Percentiles rank a stretch among this genome's conserved stretches.
These are phyloP conservation scores for Pseudonitzschia pungens DNA, from an alignment of 108 stramenopile genomes.

Conservation along the genomic window DNA sequence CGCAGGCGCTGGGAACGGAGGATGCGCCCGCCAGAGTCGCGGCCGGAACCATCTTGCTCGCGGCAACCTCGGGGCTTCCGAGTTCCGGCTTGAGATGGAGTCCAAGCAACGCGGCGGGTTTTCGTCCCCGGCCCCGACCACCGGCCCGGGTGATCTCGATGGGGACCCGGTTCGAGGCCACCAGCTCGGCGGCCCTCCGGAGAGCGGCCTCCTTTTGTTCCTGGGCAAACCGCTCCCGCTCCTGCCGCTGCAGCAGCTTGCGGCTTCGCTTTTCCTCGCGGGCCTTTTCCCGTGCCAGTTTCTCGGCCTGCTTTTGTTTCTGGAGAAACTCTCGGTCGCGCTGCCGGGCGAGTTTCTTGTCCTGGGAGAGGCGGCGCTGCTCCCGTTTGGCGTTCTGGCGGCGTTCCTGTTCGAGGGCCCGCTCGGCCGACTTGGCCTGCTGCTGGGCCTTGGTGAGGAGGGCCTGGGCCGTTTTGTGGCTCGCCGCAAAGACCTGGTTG, in stretches of 20 bases:
- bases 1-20: background rate
- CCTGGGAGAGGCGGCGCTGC: conserved; percentile 49
- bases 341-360: conserved; percentile 46
- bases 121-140: background rate
- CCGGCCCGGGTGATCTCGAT: conserved; percentile 65
- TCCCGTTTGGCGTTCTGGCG: conserved; percentile 46
- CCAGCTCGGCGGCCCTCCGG: conserved; percentile 67
- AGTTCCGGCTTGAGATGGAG: background rate
- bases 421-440: conserved; percentile 54
- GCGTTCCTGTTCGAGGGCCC: conserved; percentile 51
- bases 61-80: background rate
- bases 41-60: background rate
- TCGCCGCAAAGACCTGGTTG: conserved; percentile 45
- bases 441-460: conserved; percentile 46
- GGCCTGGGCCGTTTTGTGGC: conserved; percentile 33
- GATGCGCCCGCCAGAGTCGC: background rate
- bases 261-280: conserved; percentile 61
- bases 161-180: conserved; percentile 69
- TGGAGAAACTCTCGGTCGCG: conserved; percentile 61
- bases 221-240: conserved; percentile 62
- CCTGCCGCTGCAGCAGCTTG: conserved; percentile 55
- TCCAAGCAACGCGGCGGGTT: background rate
- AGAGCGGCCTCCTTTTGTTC: conserved; percentile 78
- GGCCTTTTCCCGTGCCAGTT: conserved; percentile 50
- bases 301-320: conserved; percentile 54